Conservation (phyloP, 768 basidiomycete genomes). For the Lactifluus pinguis region DNA sequence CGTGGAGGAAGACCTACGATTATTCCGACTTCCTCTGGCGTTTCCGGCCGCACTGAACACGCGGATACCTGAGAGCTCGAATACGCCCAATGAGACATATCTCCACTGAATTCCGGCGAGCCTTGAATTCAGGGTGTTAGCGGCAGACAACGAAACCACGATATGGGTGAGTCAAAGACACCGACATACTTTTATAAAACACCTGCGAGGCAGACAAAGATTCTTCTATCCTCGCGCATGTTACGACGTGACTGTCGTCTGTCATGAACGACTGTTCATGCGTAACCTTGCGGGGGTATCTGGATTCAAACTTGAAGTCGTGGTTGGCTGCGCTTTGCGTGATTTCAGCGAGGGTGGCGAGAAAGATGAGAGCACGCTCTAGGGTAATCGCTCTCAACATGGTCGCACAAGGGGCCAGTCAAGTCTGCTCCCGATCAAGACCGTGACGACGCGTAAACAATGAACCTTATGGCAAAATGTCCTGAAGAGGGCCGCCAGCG, state of each 20-base stretch:
- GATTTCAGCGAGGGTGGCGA: neutral
- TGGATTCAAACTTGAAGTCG: neutral
- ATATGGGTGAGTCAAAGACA: neutral
- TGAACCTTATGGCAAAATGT: too few relatives aligned
- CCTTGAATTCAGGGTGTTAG: neutral
- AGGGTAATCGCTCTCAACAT: neutral
- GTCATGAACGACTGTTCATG: neutral
- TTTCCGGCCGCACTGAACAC: constrained; percentile 19
- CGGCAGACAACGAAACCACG: neutral
- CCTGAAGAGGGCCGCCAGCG: too few relatives aligned
- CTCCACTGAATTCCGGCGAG: neutral
- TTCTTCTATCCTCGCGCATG: neutral
- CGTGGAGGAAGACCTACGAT: constrained; percentile 4
- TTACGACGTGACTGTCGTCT: neutral
- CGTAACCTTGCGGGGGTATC: neutral
- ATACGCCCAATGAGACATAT: constrained; percentile 14
- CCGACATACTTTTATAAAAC: neutral
- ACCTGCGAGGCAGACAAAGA: neutral
- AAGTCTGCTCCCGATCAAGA: too few relatives aligned
- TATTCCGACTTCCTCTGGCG: constrained; percentile 10
- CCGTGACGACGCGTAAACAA: too few relatives aligned
- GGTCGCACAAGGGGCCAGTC: neutral
- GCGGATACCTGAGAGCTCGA: constrained; percentile 14
- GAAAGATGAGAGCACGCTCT: neutral
- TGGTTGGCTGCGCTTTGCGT: neutral